phyloP scores from a whole-genome alignment of 257 asterid genomes.

The Ehretia macrophylla region DNA sequence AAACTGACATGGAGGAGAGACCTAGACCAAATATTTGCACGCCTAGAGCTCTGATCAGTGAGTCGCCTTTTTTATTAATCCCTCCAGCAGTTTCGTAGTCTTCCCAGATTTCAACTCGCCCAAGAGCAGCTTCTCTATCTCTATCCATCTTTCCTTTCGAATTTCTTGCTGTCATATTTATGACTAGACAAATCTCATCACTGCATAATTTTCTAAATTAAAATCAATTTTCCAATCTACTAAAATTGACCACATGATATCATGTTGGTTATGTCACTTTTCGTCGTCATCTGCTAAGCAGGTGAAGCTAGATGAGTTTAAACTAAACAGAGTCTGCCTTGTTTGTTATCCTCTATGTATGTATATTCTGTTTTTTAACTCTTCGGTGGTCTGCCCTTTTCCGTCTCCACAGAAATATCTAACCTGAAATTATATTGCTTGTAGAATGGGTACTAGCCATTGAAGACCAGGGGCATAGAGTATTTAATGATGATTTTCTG shows the following conservation, averaged over 20 bases:
- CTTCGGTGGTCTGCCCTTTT: not conserved
- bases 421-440: constrained; percentile 15
- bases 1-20: constrained; percentile 32
- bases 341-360: constrained; percentile 1
- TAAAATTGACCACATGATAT: too few relatives aligned
- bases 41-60: constrained; percentile 68
- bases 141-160: too few relatives aligned
- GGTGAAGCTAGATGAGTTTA: not conserved
- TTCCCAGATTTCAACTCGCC: too few relatives aligned
- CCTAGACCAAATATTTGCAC: constrained; percentile 29
- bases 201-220: too few relatives aligned
- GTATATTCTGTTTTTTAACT: not conserved
- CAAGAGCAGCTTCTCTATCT: too few relatives aligned
- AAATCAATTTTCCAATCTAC: too few relatives aligned
- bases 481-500: constrained; percentile 33
- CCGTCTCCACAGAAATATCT: constrained; percentile 1
- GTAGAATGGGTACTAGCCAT: constrained; percentile 56
- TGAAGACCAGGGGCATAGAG: constrained; percentile 39
- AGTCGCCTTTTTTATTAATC: constrained; percentile 28
- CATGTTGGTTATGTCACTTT: too few relatives aligned
- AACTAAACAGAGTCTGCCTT: not conserved
- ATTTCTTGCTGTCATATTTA: too few relatives aligned
- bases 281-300: not conserved
- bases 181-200: too few relatives aligned
- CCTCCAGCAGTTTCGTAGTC: not conserved